Conservation (phyloP, 495 filamentous ascomycete genomes). For the Daldinia concentrica region DNA sequence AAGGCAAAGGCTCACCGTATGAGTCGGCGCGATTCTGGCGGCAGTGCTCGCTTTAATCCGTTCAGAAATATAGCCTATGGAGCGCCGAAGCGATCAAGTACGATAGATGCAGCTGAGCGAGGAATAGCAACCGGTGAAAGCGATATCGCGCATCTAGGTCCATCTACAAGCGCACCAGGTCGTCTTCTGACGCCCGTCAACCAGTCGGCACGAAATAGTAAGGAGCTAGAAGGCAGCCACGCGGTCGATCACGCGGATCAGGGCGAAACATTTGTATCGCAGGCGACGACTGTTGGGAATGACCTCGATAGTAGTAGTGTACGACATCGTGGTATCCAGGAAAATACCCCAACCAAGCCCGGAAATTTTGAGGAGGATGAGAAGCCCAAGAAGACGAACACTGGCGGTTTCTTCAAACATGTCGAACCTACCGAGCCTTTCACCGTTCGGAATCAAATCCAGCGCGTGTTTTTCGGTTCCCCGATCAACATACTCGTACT, state of each 20-base stretch:
- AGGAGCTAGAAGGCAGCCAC: constrained; percentile 27
- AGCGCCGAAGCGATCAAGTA: constrained; percentile 36
- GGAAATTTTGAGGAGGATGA: constrained; percentile 36
- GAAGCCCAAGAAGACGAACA: constrained; percentile 49
- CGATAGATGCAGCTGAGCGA: constrained; percentile 39
- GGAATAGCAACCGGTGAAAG: constrained; percentile 15
- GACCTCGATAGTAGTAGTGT: constrained; percentile 15
- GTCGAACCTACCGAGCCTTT: constrained; percentile 60
- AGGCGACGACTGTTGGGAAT: constrained; percentile 38
- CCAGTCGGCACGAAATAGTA: constrained; percentile 31
- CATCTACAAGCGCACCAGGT: constrained; percentile 38
- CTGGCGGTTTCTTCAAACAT: constrained; percentile 52
- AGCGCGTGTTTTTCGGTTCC: constrained; percentile 75
- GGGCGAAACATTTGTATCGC: constrained; percentile 38
- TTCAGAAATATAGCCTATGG: constrained; percentile 47
- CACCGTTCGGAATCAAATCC: constrained; percentile 74
- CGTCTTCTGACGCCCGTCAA: constrained; percentile 33
- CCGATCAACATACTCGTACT: constrained; percentile 88
- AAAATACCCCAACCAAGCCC: not conserved
- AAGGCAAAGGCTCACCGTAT: constrained; percentile 47
- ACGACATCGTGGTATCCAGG: constrained; percentile 27
- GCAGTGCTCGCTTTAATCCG: constrained; percentile 45
- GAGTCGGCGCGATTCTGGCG: constrained; percentile 42
- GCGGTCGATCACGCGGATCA: constrained; percentile 17
- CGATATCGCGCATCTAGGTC: constrained; percentile 25